Evolutionary conservation across 306 rosid species (phyloP).

Genomic region (Quillaja saponaria): DNA sequence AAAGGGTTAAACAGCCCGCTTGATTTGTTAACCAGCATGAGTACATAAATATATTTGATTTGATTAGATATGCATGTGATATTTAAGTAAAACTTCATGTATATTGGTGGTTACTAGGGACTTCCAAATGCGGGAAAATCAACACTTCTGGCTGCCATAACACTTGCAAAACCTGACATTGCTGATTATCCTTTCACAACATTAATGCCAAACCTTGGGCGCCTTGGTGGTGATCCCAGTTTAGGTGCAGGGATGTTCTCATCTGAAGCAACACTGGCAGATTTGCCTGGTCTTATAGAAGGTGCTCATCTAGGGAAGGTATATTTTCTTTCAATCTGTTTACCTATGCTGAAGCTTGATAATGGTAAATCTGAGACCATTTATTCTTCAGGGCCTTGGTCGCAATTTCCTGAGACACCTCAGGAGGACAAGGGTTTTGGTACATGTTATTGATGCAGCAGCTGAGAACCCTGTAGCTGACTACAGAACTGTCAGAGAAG

Average conservation of each 20-base stretch:
- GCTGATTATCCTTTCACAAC: conserved; percentile 98
- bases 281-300: conserved; percentile 97
- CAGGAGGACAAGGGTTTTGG: conserved; percentile 85
- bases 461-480: conserved; percentile 77
- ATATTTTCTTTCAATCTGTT: conserved; percentile 28
- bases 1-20: no score
- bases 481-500: conserved; percentile 92
- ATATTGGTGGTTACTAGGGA: conserved; percentile 68
- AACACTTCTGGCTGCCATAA: conserved; percentile 88
- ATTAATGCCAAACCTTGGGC: conserved; percentile 97
- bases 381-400: conserved; percentile 78
- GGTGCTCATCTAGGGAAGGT: conserved; percentile 99
- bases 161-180: conserved; percentile 93
- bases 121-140: conserved; percentile 99
- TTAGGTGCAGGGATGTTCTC: conserved; percentile 89
- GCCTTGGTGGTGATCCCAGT: conserved; percentile 92
- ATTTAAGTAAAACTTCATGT: no score
- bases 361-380: conserved; percentile 28
- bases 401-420: conserved; percentile 93
- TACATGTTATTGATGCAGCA: conserved; percentile 95
- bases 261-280: conserved; percentile 94
- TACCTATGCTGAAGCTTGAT: conserved; percentile 1
- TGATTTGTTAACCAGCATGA: no score
- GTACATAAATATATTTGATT: no score
- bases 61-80: no score